A percentile compares a stretch with the other conserved stretches of the same genome.
Conservation (phyloP, 257 asterid genomes). For the Rubia yunnanensis region DNA sequence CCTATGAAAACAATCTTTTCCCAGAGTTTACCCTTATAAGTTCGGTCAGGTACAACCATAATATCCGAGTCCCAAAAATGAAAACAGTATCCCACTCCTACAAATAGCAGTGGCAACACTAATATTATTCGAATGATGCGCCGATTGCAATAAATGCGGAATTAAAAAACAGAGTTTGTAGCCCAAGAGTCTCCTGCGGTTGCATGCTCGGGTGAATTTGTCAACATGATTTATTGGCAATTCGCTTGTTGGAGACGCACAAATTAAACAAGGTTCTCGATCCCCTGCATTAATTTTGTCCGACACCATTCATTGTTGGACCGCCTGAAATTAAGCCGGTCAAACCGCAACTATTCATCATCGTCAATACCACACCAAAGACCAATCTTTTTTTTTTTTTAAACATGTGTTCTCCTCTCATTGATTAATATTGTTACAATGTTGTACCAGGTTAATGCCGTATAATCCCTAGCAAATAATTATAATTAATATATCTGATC, state of each 20-base stretch:
- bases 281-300: not conserved
- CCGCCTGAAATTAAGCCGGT: constrained; percentile 26
- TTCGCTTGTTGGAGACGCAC: constrained; percentile 18
- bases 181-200: not conserved
- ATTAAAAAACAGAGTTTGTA: not conserved
- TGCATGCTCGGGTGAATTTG: not conserved
- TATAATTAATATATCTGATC: too few species aligned
- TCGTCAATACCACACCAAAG: not conserved
- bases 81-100: not conserved
- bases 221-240: constrained; percentile 15
- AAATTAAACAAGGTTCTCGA: constrained; percentile 4
- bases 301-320: constrained; percentile 10
- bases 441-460: too few species aligned
- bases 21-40: too few species aligned
- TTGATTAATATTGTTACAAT: too few species aligned
- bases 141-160: not conserved
- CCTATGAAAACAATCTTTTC: too few species aligned
- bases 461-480: too few species aligned
- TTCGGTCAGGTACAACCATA: too few species aligned
- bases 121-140: too few species aligned
- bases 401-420: too few species aligned
- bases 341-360: constrained; percentile 14
- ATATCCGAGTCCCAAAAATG: not conserved
- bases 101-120: not conserved
- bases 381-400: too few species aligned